Conservation (phyloP, 257 asterid genomes). For the Solanum gandarillasii region DNA sequence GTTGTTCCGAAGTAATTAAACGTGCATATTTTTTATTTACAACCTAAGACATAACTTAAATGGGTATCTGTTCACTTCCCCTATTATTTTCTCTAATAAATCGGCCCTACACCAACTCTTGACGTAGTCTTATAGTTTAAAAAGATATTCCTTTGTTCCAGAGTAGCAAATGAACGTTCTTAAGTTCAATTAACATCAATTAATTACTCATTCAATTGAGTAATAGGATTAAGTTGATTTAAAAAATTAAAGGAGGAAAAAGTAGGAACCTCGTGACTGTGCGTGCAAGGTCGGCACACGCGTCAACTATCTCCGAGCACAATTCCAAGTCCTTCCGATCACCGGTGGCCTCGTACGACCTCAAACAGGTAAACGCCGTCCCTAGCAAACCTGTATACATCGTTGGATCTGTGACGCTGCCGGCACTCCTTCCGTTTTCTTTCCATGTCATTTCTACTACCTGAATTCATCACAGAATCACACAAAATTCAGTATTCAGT, state of each 20-base stretch:
- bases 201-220: neutral
- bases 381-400: constrained; percentile 64
- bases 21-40: neutral
- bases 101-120: neutral
- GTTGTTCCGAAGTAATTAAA: neutral
- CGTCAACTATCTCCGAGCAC: constrained; percentile 49
- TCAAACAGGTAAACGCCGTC: constrained; percentile 59
- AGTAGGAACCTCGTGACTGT: constrained; percentile 31
- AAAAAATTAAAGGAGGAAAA: neutral
- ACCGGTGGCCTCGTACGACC: constrained; percentile 60
- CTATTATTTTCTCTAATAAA: neutral
- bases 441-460: constrained; percentile 58
- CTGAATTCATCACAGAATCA: constrained; percentile 12
- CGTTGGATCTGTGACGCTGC: constrained; percentile 34
- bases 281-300: constrained; percentile 34
- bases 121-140: neutral
- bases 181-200: neutral
- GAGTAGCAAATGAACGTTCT: neutral
- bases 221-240: neutral
- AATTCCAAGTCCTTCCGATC: constrained; percentile 38
- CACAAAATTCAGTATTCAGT: neutral
- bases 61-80: neutral
- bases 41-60: neutral
- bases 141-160: neutral
- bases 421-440: constrained; percentile 5